Evolutionary conservation across 129 eudicot species (phyloP).

Genomic region (Saposhnikovia divaricata): DNA sequence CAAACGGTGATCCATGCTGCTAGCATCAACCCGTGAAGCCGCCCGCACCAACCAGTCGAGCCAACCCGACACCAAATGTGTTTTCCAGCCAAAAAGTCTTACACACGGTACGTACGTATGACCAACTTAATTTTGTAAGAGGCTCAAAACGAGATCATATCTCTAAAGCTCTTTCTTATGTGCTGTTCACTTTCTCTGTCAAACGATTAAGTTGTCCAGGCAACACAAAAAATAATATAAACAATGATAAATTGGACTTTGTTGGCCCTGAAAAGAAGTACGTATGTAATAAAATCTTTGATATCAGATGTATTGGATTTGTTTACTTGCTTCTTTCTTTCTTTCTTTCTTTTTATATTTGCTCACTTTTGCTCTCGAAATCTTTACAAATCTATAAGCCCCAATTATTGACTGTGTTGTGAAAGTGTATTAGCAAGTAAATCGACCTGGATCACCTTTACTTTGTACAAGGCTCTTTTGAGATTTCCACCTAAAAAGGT

Average conservation of each 20-base stretch:
- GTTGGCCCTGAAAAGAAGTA: background rate
- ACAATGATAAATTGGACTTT: background rate
- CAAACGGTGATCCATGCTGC: no score
- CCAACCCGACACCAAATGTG: no score
- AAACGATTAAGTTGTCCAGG: no score
- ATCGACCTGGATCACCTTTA: background rate
- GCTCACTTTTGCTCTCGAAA: background rate
- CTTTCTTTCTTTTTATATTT: background rate
- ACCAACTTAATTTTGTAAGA: no score
- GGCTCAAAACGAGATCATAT: no score
- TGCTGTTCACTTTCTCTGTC: no score
- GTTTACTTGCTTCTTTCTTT: background rate
- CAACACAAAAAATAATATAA: no score
- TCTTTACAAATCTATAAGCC: background rate
- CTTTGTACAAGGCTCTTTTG: background rate
- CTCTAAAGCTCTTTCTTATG: no score
- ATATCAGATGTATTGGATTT: background rate
- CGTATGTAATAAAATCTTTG: background rate
- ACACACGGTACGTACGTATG: no score
- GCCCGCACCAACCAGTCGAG: no score
- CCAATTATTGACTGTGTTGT: background rate
- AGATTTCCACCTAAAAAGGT: background rate
- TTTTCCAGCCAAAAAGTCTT: no score
- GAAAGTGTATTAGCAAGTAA: background rate
- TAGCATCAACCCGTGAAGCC: no score